Evolutionary conservation across 345 rosid genomes (phyloP), one percentile per base, ranked within the genome.

Genomic region (Eutrema japonicum): DNA sequence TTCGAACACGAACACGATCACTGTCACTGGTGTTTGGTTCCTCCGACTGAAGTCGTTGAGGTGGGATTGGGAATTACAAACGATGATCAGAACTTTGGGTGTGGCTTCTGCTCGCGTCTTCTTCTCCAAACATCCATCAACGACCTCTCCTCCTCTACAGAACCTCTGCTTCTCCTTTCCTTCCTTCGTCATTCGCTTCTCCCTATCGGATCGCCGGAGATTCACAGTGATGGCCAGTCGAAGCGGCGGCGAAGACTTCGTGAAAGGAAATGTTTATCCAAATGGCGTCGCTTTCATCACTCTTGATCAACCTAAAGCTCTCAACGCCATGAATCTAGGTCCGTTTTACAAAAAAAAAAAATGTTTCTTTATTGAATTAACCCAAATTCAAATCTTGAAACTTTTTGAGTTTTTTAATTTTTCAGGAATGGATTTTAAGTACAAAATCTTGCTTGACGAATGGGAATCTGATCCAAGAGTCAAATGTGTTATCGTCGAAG

Each of bases 261-360:
- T 91, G 10, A 91, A 87, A 76, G 96, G 95, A 14, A 73, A 74
- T 62, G 82, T 94, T 67, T 69, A 78, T 66, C 87, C 90, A 43
- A 94, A 91, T 72, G 98, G 98, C 59, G 90, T 94, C 79, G 98
- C 98, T 3, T 83, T 89, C 80, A 82, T 94, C 82, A 94, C 96
- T 75, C 90, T 91, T 75, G 90, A 94, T 78, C 97, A 97, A 29
- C 91, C 96, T 62, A 89, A 87, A 77, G 90, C 98, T 66, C 96
- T 91, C 83, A 94, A 94, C 74, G 98, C 98, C 85, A 94, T 94
- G 98, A 89, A 81, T 80, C 75, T 88, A 80, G 94, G 97, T 91
- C 8, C 9, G 7, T 54, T 40, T 70, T 69, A 7, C 5, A 1
- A 1, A 22, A 14, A 0, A 51, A 52, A 59, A 12, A 9, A 8